Evolutionary conservation across 1,139 yeast species (phyloP).

Genomic region (Candida sp.): DNA sequence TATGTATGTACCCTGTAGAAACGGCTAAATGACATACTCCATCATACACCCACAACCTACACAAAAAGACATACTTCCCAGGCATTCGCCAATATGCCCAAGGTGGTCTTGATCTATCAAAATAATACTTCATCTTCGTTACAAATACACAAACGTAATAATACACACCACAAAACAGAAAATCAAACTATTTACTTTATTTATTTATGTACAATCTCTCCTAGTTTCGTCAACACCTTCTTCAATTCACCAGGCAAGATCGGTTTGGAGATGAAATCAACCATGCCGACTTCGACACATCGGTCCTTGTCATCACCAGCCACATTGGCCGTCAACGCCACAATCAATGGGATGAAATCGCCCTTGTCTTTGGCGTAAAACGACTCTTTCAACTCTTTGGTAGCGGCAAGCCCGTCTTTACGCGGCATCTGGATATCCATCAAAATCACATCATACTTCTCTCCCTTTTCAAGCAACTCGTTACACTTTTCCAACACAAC

Average conservation of each 20-base stretch:
- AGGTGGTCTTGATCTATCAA: no score
- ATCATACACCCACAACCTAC: no score
- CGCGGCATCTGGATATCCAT: constrained; percentile 64
- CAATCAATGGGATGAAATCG: constrained; percentile 42
- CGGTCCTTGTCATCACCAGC: constrained; percentile 57
- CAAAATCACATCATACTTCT: constrained; percentile 50
- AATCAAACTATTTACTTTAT: background rate
- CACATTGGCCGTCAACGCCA: constrained; percentile 62
- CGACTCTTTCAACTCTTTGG: constrained; percentile 32
- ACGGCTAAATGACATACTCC: no score
- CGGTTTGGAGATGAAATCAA: constrained; percentile 60
- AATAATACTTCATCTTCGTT: no score
- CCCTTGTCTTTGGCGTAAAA: constrained; percentile 25
- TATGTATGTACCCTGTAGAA: no score
- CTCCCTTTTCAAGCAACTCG: constrained; percentile 24
- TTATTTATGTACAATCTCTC: constrained; percentile 7
- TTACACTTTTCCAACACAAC: constrained; percentile 47
- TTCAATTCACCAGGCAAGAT: constrained; percentile 52
- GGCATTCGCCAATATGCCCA: no score
- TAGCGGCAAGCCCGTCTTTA: constrained; percentile 53
- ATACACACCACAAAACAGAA: background rate
- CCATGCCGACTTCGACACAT: constrained; percentile 56
- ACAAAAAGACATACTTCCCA: no score
- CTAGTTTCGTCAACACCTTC: constrained; percentile 26
- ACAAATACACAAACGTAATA: background rate